Conservation (phyloP, 2,329 filamentous ascomycete species). For the Colletotrichum musicola region DNA sequence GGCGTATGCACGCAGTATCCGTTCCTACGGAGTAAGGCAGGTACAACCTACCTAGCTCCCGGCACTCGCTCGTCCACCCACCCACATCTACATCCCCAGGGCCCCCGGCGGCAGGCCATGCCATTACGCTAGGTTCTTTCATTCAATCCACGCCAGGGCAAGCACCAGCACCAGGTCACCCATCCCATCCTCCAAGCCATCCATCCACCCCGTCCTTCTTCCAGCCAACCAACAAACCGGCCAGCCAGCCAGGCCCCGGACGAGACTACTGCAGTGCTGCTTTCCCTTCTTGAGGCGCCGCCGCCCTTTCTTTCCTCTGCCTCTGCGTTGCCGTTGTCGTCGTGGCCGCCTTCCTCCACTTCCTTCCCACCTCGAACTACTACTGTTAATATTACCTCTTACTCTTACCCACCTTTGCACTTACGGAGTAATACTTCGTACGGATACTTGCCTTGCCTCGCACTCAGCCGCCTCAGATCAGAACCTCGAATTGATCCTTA, state of each 20-base stretch:
- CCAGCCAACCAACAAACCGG: neutral
- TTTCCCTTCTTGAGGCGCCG: neutral
- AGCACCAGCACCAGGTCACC: constrained; percentile 4
- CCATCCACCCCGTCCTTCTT: neutral
- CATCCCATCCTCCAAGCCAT: neutral
- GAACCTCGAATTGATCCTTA: too few species aligned
- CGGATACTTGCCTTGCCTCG: too few species aligned
- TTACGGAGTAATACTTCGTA: too few species aligned
- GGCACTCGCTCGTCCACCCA: neutral
- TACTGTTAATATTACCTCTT: neutral
- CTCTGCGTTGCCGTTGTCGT: neutral
- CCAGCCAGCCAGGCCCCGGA: neutral
- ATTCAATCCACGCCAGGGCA: constrained; percentile 16
- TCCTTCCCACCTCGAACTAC: neutral
- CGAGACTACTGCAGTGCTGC: neutral
- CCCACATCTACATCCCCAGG: neutral
- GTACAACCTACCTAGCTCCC: constrained; percentile 12
- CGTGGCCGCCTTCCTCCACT: neutral
- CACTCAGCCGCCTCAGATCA: too few species aligned
- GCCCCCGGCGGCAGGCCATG: neutral
- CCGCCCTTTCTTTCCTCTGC: neutral
- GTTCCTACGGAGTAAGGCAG: neutral
- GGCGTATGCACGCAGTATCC: neutral
- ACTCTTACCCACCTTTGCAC: neutral
- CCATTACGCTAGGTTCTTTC: constrained; percentile 12